Conservation (phyloP, 176 grass and related monocot species). For the Neostapfia colusana region DNA sequence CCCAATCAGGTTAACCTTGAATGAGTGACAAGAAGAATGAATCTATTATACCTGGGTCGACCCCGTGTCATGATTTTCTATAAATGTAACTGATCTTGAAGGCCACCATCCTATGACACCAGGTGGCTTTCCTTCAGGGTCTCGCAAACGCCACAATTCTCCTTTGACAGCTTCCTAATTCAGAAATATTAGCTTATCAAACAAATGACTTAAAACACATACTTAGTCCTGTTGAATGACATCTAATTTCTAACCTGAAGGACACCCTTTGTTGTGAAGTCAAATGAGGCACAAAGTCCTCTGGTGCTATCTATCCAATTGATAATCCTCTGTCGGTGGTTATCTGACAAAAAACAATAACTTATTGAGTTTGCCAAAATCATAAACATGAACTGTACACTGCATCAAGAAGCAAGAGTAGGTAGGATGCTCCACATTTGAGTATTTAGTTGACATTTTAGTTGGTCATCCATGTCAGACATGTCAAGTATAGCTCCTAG, state of each 20-base stretch:
- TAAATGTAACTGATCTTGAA: conserved; percentile 92
- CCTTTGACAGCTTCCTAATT: conserved; percentile 93
- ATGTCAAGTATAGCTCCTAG: conserved; percentile 6
- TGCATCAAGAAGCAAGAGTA: not conserved
- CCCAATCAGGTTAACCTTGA: not conserved
- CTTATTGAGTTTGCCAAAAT: not conserved
- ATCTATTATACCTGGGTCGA: conserved; percentile 75
- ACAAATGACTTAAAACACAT: conserved; percentile 9
- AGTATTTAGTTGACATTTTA: not conserved
- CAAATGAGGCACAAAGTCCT: conserved; percentile 74
- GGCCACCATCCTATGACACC: conserved; percentile 94
- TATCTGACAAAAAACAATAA: conserved; percentile 54
- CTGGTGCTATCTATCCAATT: conserved; percentile 87
- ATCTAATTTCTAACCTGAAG: conserved; percentile 69
- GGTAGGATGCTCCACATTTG: not conserved
- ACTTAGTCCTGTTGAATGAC: conserved; percentile 1
- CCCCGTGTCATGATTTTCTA: conserved; percentile 97
- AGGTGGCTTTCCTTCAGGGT: conserved; percentile 73
- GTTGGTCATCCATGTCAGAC: not conserved
- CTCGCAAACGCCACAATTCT: conserved; percentile 82
- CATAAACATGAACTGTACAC: not conserved
- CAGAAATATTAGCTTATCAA: conserved; percentile 18
- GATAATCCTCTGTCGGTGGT: conserved; percentile 76
- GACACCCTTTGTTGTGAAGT: conserved; percentile 96
- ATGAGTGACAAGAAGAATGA: not conserved